Percentiles rank a stretch among this genome's conserved stretches.
phyloP scores from a whole-genome alignment of 371 early-diverging fungal species.

The Mortierella sp. region DNA sequence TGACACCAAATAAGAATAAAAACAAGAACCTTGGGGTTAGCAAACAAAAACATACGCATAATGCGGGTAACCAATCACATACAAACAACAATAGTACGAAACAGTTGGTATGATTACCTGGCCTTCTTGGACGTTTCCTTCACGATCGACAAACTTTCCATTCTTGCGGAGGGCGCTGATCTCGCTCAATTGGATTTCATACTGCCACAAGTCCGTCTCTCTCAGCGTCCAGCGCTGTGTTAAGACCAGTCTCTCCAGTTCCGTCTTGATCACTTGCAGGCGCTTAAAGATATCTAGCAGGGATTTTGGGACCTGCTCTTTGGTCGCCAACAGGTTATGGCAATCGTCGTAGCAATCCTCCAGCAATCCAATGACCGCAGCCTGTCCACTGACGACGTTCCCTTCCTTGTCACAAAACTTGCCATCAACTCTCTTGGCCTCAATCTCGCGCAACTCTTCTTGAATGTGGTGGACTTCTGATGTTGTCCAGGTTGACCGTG shows the following conservation, averaged over 20 bases:
- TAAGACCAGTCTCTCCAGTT: slow-evolving; percentile 79
- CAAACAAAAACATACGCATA: neutral
- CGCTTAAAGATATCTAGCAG: slow-evolving; percentile 82
- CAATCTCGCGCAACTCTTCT: slow-evolving; percentile 78
- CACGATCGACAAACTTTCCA: slow-evolving; percentile 79
- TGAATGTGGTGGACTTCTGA: slow-evolving; percentile 70
- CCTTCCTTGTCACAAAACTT: slow-evolving; percentile 74
- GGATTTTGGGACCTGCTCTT: slow-evolving; percentile 78
- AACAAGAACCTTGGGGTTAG: neutral
- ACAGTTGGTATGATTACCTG: slow-evolving; percentile 60
- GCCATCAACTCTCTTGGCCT: slow-evolving; percentile 73
- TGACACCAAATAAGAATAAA: neutral
- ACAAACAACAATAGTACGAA: neutral
- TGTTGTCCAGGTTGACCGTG: slow-evolving; percentile 62
- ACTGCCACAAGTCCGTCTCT: slow-evolving; percentile 87
- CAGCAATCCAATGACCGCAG: slow-evolving; percentile 84
- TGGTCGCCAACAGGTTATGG: slow-evolving; percentile 84
- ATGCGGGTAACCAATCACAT: neutral
- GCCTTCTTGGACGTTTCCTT: slow-evolving; percentile 79
- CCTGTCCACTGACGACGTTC: slow-evolving; percentile 82
- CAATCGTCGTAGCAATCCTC: slow-evolving; percentile 88
- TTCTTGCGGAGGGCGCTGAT: slow-evolving; percentile 77
- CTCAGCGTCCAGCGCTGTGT: slow-evolving; percentile 89
- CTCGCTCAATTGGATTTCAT: slow-evolving; percentile 84
- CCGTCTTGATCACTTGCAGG: slow-evolving; percentile 79